Evolutionary conservation across 2,329 filamentous ascomycete genomes (phyloP), one percentile per base, ranked within the genome.

Genomic region (Xylaria sp.): DNA sequence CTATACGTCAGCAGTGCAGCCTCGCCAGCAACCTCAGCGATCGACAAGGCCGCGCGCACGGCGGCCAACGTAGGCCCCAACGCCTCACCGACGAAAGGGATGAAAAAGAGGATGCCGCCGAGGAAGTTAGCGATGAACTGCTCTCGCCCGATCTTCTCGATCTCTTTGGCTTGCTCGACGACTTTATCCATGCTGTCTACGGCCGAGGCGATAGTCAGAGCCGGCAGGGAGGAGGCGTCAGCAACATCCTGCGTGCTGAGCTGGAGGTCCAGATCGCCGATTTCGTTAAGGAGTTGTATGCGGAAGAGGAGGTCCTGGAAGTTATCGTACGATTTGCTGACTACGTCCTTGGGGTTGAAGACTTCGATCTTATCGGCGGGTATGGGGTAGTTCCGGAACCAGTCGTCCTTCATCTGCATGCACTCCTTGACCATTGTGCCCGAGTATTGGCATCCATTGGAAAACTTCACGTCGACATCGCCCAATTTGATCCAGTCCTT

Each of bases 61-160:
- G 54, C 18, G 36, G 55, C 54, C 52, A 66, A 33, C n/a, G 28
- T 56, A 54, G 55, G 36, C 46, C 46, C 62, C 20, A 49, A 15
- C 6, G 55, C 70, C 69, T 71, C 63, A 31, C 75, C 73, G 20
- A 72, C 58, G 43, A 77, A 61, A 10, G 75, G 73, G 46, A 78
- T 60, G 62, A 76, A 69, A 66, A 78, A 73, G 62, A 79, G 68
- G n/a, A 78, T 67, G 48, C 73, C 75, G 15, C 56, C 69, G 36
- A 79, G 54, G 72, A 79, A 77, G 41, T 69, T 69, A 20, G 78
- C 66, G 33, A 78, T 74, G 58, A 79, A 71, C 18, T 71, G 68
- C 61, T 79, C 73, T 52, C 71, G 67, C 70, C 77, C 64, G 59
- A 72, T 66, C 62, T 77, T 69, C 25, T 75, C 62, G 10, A 76